Conservation (phyloP, 257 asterid genomes). For the Oldenlandia corymbosa region DNA sequence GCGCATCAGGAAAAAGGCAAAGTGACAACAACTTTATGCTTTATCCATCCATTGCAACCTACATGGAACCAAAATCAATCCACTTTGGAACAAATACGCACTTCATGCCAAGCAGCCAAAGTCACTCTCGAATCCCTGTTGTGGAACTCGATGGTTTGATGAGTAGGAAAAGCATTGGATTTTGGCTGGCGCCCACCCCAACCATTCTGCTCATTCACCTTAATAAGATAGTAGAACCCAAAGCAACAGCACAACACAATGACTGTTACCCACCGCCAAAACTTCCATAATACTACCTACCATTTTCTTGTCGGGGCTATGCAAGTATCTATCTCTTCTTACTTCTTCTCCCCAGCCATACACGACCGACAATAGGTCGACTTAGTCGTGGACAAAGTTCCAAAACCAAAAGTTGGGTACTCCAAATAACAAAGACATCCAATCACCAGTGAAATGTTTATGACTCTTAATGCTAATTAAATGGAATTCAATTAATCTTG, state of each 20-base stretch:
- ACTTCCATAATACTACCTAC: too few relatives aligned
- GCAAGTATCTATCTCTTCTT: too few relatives aligned
- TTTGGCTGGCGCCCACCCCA: not conserved
- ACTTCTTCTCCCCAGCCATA: too few relatives aligned
- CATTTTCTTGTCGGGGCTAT: too few relatives aligned
- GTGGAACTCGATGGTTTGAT: slow-evolving; percentile 27
- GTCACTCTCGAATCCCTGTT: slow-evolving; percentile 7
- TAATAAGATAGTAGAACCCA: slow-evolving; percentile 15
- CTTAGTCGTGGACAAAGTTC: too few relatives aligned
- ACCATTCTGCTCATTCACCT: slow-evolving; percentile 11
- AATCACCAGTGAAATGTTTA: not conserved
- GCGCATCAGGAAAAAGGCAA: slow-evolving; percentile 11
- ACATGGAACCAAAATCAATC: slow-evolving; percentile 32
- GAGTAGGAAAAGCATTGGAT: slow-evolving; percentile 50
- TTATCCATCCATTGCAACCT: slow-evolving; percentile 9
- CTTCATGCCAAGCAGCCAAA: slow-evolving; percentile 9
- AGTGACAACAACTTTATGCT: slow-evolving; percentile 20
- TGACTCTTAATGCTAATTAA: not conserved
- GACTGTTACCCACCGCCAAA: too few relatives aligned
- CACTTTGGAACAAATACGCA: slow-evolving; percentile 18
- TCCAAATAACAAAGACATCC: not conserved
- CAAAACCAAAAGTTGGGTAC: too few relatives aligned
- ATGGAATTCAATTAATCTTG: not conserved
- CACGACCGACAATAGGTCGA: too few relatives aligned
- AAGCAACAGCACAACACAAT: not conserved